Percentiles rank a stretch among this genome's conserved stretches.
These are phyloP conservation scores for Kodamaea derodonti DNA, from an alignment of 1,139 yeast genomes.

Conservation along the genomic window DNA sequence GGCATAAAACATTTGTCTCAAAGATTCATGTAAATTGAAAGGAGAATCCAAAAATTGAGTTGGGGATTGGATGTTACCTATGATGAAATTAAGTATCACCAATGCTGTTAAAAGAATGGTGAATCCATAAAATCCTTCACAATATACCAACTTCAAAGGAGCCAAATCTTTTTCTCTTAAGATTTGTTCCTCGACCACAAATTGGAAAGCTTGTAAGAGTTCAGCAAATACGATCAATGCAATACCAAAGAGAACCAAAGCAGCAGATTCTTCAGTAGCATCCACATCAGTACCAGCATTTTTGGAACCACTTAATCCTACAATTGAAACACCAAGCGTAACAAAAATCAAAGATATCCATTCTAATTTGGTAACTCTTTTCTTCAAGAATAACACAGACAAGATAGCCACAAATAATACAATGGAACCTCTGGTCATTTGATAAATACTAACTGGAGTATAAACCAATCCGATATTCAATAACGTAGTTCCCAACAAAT, in stretches of 20 bases:
- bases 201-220: constrained; percentile 67
- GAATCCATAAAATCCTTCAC: constrained; percentile 71
- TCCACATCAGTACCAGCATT: constrained; percentile 16
- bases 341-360: constrained; percentile 66
- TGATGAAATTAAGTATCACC: constrained; percentile 39
- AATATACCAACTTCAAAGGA: constrained; percentile 68
- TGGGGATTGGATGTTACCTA: constrained; percentile 32
- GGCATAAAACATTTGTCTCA: constrained; percentile 46
- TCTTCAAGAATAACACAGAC: constrained; percentile 60
- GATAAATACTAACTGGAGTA: constrained; percentile 81
- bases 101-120: constrained; percentile 41
- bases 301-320: constrained; percentile 63
- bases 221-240: constrained; percentile 58
- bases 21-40: constrained; percentile 55
- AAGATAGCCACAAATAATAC: constrained; percentile 74
- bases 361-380: constrained; percentile 55
- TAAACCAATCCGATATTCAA: constrained; percentile 72
- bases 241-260: constrained; percentile 51
- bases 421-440: constrained; percentile 79
- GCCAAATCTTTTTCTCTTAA: constrained; percentile 50
- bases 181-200: constrained; percentile 74
- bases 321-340: constrained; percentile 64
- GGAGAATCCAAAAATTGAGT: constrained; percentile 39
- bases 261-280: constrained; percentile 15
- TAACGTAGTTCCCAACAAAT: constrained; percentile 68